Conservation (phyloP, 768 basidiomycete species). For the Tremella yokohamensis region DNA sequence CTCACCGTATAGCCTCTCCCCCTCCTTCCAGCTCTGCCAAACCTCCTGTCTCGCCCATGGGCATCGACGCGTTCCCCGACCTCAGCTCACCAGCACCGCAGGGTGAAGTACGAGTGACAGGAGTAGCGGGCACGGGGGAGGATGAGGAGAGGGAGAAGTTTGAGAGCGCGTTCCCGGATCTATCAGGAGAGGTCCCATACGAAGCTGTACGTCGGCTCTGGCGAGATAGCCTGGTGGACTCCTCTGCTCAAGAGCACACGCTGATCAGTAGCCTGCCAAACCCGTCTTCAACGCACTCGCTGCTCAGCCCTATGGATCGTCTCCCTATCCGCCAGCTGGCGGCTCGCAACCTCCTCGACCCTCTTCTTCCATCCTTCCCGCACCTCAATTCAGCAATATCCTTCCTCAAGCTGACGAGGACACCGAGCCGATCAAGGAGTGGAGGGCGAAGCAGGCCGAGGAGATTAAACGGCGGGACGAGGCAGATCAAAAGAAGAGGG, state of each 20-base stretch:
- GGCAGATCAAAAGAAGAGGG: conserved; percentile 67
- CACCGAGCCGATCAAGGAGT: conserved; percentile 60
- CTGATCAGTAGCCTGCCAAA: conserved; percentile 27
- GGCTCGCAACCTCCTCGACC: conserved; percentile 25
- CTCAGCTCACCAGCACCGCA: conserved; percentile 21
- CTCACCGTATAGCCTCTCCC: background rate
- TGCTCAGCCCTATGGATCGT: conserved; percentile 44
- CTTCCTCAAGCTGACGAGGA: conserved; percentile 41
- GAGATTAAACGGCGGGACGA: conserved; percentile 83
- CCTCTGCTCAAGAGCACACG: background rate
- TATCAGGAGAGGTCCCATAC: conserved; percentile 38
- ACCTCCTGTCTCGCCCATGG: conserved; percentile 18
- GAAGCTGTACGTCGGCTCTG: conserved; percentile 39
- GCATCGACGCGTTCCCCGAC: conserved; percentile 39
- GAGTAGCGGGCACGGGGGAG: conserved; percentile 40
- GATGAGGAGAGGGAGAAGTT: conserved; percentile 46
- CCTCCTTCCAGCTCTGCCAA: conserved; percentile 9
- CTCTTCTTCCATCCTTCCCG: conserved; percentile 42
- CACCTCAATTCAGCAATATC: conserved; percentile 44
- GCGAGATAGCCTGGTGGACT: background rate
- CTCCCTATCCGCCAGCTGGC: conserved; percentile 42
- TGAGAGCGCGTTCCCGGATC: conserved; percentile 48
- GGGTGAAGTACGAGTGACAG: conserved; percentile 45
- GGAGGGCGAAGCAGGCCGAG: conserved; percentile 79
- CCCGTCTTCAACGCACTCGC: conserved; percentile 46